Base-by-base conservation (phyloP, 306 rosid species). In the Fragaria ananassa region DNA sequence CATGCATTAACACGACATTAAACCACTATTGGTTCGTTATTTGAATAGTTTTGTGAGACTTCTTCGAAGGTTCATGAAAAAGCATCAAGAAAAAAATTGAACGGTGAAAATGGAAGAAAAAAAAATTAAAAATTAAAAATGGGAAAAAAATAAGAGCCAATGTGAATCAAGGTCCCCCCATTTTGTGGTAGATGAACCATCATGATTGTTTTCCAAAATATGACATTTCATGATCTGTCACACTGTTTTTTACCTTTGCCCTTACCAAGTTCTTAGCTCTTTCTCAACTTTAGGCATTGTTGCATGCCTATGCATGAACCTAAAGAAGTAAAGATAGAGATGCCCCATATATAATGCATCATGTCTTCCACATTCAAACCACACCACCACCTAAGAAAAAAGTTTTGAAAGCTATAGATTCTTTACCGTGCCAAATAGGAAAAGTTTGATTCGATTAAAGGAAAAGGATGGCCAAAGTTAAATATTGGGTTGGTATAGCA, bases 151-250 rank as follows among this genome's bases (percentile, higher is more conserved):
- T 44, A 44, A 42, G 21, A 74, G n/a, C 58, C 31, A 74, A 60
- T 44, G 46, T 44, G 46, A 44, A 60, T 74, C 45, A 4, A 73
- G 70, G 69, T 46, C 70, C 78, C 77, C 70, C 78, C 78, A 45
- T 56, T 10, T 61, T 18, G 60, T 50, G 23, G 34, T 44, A 44
- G 70, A 74, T 60, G 68, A 7, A 57, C 66, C 61, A 31, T 45
- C 54, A 74, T 60, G 45, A 60, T 61, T 5, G 21, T 27, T 44
- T 44, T 56, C 77, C 27, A 42, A 44, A 10, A 8, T 41, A 58
- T 74, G 77, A 74, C 77, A 45, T 44, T 10, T 17, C 69, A 42
- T 49, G 44, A 74, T 74, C 41, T 13, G 12, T 31, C 69, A 8
- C 34, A 10, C 34, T 34, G 18, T 25, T 58, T 56, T 57, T 58